These are phyloP conservation scores for Cryptococcus sp. DNA, from an alignment of 1,284 basidiomycete genomes.

Conservation along the genomic window DNA sequence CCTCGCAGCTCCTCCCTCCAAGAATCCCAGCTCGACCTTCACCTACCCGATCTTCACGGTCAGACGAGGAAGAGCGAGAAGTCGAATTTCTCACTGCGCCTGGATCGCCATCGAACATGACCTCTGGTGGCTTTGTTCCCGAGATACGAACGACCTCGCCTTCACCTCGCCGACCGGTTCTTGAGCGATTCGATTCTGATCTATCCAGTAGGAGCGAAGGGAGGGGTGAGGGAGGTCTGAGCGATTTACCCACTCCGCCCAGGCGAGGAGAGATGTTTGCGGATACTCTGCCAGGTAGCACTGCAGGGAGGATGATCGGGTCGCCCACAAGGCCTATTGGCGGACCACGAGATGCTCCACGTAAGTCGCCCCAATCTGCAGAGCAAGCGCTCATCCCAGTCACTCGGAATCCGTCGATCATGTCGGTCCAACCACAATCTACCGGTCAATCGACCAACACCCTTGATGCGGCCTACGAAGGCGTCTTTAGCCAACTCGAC, in stretches of 20 bases:
- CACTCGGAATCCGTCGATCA: neutral
- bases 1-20: no score
- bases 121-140: constrained; percentile 4
- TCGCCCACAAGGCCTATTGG: neutral
- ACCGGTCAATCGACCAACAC: constrained; percentile 28
- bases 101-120: constrained; percentile 4
- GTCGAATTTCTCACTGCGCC: constrained; percentile 17
- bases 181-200: no score
- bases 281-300: neutral
- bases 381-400: neutral
- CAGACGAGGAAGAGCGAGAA: constrained; percentile 15
- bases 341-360: neutral
- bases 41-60: constrained; percentile 3
- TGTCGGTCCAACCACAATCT: constrained; percentile 11
- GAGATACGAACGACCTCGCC: constrained; percentile 37
- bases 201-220: neutral
- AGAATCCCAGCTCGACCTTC: neutral
- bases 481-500: constrained; percentile 35
- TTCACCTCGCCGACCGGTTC: constrained; percentile 20
- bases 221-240: constrained; percentile 7
- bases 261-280: constrained; percentile 10
- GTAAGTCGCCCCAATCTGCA: neutral
- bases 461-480: constrained; percentile 36
- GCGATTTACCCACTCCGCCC: constrained; percentile 15
- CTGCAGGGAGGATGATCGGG: neutral